Evolutionary conservation across 495 filamentous ascomycete species (phyloP), one percentile per base, ranked within the genome.

Genomic region (Sphaerosporella brunnea): DNA sequence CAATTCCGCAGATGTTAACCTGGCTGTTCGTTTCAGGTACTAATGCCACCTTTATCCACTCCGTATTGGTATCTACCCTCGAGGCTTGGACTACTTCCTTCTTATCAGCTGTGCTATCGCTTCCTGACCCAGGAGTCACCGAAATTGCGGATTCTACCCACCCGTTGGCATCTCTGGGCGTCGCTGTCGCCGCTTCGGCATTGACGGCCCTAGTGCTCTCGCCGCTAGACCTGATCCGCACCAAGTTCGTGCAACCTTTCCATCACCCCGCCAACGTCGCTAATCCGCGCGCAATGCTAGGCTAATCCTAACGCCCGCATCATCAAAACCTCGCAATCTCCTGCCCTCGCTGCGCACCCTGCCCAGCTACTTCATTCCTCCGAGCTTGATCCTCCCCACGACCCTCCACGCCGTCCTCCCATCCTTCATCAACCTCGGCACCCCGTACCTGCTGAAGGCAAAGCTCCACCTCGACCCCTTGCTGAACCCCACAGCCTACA

Each of bases 141-240:
- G 53, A 56, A 4, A 60, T 61, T 8, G 57, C 58, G 5, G 58
- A 61, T 41, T 53, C 50, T 21, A 48, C 58, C 15, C 36, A 61
- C 32, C 58, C 58, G 3, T 34, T 60, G 26, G 46, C 50, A 19
- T 51, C 50, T 1, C 65, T 97, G 1, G 72, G 76, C 36, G 74
- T 95, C 25, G 84, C 84, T 3, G 81, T 90, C 23, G 74, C 84
- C 7, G 85, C 90, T 0, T 77, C 85, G 1, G 81, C 82, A 1
- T 65, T 84, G 11, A 78, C 90, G 0, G 82, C 82, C 5, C 59
- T 93, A 7, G 66, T 88, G 13, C 74, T 97, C 3, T 70, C 84
- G 2, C 92, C 90, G 0, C 69, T 97, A 39, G 90, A 97, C 55
- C 77, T 90, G 19, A 75, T 93, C 16, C 79, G 92, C 42, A 96